phyloP scores from a whole-genome alignment of 495 filamentous ascomycete species.

The Lophium mytilinum region DNA sequence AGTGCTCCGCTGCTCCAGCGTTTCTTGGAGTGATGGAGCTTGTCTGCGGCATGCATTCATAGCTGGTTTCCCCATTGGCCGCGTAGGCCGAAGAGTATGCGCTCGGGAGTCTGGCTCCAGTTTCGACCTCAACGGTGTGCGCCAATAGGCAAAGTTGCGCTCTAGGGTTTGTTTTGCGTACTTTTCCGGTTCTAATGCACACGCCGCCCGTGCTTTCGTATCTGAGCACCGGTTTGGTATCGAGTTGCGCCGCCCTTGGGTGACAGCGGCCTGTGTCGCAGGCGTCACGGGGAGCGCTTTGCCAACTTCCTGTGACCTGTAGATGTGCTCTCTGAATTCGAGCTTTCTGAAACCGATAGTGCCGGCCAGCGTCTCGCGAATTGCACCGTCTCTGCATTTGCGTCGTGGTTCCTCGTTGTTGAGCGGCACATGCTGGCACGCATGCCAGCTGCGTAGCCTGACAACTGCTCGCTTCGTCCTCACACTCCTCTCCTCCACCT shows the following conservation, averaged over 20 bases:
- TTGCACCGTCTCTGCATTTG: neutral
- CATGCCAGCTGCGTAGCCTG: constrained; percentile 8
- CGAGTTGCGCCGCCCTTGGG: neutral
- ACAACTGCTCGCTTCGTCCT: constrained; percentile 2
- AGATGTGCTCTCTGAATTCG: neutral
- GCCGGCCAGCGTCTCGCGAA: neutral
- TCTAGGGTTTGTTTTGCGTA: constrained; percentile 19
- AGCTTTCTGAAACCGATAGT: neutral
- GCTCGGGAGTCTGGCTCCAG: constrained; percentile 18
- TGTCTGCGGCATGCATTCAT: constrained; percentile 15
- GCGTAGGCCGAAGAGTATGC: constrained; percentile 6
- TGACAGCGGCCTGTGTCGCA: neutral
- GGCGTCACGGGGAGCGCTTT: neutral
- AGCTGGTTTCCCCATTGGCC: constrained; percentile 12
- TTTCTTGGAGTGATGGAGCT: constrained; percentile 1
- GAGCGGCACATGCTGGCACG: constrained; percentile 13
- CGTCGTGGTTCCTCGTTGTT: constrained; percentile 2
- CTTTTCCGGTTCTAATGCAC: constrained; percentile 19
- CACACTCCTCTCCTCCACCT: constrained; percentile 9
- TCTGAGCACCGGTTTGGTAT: neutral
- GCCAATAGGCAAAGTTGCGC: constrained; percentile 17
- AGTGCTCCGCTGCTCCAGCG: neutral
- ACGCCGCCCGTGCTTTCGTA: constrained; percentile 18
- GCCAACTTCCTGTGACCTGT: neutral
- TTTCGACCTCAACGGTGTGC: constrained; percentile 20